phyloP scores from a whole-genome alignment of 2,329 filamentous ascomycete genomes.

The Fonsecaea pedrosoi region DNA sequence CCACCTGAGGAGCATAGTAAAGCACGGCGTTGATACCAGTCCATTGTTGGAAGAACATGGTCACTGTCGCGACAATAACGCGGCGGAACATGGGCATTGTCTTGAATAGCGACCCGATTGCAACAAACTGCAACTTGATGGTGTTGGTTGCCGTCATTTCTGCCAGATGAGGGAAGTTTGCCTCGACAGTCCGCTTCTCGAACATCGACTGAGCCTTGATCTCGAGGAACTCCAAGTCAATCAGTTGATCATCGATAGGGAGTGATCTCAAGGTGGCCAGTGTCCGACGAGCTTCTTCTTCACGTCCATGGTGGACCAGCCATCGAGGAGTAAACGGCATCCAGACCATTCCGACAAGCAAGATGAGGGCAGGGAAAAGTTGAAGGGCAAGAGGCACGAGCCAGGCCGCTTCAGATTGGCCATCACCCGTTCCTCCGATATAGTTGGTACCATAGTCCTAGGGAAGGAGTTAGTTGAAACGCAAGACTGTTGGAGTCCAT shows the following conservation, averaged over 20 bases:
- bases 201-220: conserved; percentile 81
- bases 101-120: conserved; percentile 47
- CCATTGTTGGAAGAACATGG: conserved; percentile 56
- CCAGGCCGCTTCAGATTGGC: conserved; percentile 74
- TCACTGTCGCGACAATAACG: conserved; percentile 47
- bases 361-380: conserved; percentile 50
- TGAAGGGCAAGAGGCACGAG: conserved; percentile 68
- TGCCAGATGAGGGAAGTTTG: conserved; percentile 70
- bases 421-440: conserved; percentile 66
- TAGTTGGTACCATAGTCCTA: conserved; percentile 60
- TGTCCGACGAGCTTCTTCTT: conserved; percentile 69
- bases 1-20: conserved; percentile 47
- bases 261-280: conserved; percentile 68
- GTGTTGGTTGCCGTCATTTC: conserved; percentile 67
- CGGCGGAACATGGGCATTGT: conserved; percentile 55
- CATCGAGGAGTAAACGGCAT: conserved; percentile 65
- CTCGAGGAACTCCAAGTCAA: conserved; percentile 71
- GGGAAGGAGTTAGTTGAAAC: conserved; percentile 19
- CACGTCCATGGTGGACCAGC: conserved; percentile 74
- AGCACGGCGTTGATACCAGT: conserved; percentile 57
- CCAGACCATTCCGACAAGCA: conserved; percentile 49
- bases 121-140: conserved; percentile 68
- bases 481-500: no score
- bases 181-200: conserved; percentile 72
- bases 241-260: conserved; percentile 31